Base-by-base conservation (phyloP, 2,329 filamentous ascomycete species). In the Pestalotiopsis sp. region DNA sequence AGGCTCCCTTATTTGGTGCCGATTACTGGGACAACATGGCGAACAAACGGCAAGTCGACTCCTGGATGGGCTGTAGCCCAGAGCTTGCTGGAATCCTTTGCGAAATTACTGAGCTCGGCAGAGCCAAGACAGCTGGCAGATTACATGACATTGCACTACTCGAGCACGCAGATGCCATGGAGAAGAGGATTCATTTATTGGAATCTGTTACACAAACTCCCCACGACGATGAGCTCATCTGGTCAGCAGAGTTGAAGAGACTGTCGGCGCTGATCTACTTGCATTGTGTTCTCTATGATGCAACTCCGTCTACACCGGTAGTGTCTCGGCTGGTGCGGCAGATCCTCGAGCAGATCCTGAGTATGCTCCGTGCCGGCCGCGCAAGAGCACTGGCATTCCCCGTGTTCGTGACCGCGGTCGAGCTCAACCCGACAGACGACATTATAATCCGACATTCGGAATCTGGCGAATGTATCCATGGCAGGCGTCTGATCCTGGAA, bases 41-140 rank as follows among this genome's bases (percentile, higher is more conserved):
- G 14, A 23, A 67, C 23, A 41, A 67, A 23, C 41, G 31, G 25
- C 38, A 63, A 38, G 80, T 83, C 52, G 79, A 83, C 68, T 72
- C 78, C 0, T 86, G 84, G 84, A 83, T 85, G 76, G 83, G 83
- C 0, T 85, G 83, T 63, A 85, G 83, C 58, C 82, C 84, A 0
- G 80, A 81, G 20, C 74, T 86, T 41, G 83, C 83, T 3, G 80
- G 80, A 1, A 81, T 86, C 3, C 73, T 86, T 4, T 84, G 81
- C n/a, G 78, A 78, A 0, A 84, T 85, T 25, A 85, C 83, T 0
- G 84, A 86, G 62, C 74, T 86, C 14, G 83, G 83, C 4, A 77
- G 81, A n/a, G 20, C 66, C 5, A 75, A 74, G n/a, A 75, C 80
- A 7, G 75, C 76, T 12, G 67, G 74, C 4, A 67, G 76, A 3